Conservation (phyloP, 805 yeast genomes). For the Candida germanica region DNA sequence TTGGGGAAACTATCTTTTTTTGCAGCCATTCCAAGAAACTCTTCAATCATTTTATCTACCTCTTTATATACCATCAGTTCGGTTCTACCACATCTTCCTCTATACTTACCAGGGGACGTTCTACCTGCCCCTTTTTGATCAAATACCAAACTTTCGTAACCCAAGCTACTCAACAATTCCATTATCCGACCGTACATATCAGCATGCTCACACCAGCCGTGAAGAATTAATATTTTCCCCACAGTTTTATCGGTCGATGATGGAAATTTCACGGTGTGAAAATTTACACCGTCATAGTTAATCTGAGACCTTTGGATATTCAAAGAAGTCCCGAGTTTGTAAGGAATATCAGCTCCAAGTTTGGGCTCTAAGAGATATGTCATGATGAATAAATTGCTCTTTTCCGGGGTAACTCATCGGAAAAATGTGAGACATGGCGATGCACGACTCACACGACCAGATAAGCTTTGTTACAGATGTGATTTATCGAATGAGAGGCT, state of each 20-base stretch:
- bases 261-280: conserved; percentile 12
- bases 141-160: conserved; percentile 64
- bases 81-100: conserved; percentile 49
- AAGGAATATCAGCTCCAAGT: conserved; percentile 13
- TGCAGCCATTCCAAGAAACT: conserved; percentile 26
- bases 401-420: not conserved
- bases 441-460: too few relatives aligned
- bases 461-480: too few relatives aligned
- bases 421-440: too few relatives aligned
- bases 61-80: conserved; percentile 57
- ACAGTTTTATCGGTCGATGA: not conserved
- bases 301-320: conserved; percentile 1
- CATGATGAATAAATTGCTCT: conserved; percentile 1
- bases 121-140: conserved; percentile 76
- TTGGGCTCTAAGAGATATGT: conserved; percentile 9
- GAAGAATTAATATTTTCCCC: conserved; percentile 60
- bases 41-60: conserved; percentile 50
- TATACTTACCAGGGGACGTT: conserved; percentile 51
- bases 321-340: conserved; percentile 3
- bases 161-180: conserved; percentile 49
- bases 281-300: conserved; percentile 10
- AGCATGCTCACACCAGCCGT: conserved; percentile 68
- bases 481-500: too few relatives aligned
- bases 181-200: conserved; percentile 47
- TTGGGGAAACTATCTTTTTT: not conserved